A percentile compares a stretch with the other conserved stretches of the same genome.
These are phyloP conservation scores for Rhodotorula sp. DNA, from an alignment of 1,284 basidiomycete species.

Conservation along the genomic window DNA sequence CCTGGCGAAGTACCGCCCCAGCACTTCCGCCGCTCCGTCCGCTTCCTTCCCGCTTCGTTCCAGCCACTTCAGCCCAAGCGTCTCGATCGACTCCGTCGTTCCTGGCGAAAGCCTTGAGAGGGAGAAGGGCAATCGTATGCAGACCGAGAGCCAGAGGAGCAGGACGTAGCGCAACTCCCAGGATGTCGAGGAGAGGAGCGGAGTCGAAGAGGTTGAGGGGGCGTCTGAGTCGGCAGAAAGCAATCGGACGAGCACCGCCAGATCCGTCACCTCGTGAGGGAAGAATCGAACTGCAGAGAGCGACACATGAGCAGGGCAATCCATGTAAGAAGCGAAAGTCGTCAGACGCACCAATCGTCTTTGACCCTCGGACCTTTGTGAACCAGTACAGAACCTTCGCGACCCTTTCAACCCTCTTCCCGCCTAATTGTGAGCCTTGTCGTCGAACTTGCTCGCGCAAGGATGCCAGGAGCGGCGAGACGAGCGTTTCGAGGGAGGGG, in stretches of 20 bases:
- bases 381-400: constrained; percentile 74
- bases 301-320: not conserved
- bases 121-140: constrained; percentile 92
- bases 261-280: constrained; percentile 80
- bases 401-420: constrained; percentile 57
- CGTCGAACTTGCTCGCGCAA: constrained; percentile 53
- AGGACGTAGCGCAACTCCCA: constrained; percentile 85
- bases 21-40: constrained; percentile 68
- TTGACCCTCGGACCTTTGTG: constrained; percentile 86
- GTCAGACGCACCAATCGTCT: constrained; percentile 69
- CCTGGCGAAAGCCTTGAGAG: constrained; percentile 67
- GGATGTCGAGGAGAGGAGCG: constrained; percentile 36
- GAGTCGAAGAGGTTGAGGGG: not conserved
- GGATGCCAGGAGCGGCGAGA: constrained; percentile 69
- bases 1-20: constrained; percentile 76
- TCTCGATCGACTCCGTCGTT: constrained; percentile 59
- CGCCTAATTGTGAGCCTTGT: constrained; percentile 47
- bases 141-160: constrained; percentile 88
- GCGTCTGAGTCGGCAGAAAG: constrained; percentile 52
- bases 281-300: constrained; percentile 73
- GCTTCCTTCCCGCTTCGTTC: constrained; percentile 72
- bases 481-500: constrained; percentile 81
- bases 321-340: not conserved
- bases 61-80: constrained; percentile 62
- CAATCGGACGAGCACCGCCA: constrained; percentile 69